phyloP scores from a whole-genome alignment of 2,329 filamentous ascomycete genomes.

The Ophiosphaerella herpotricha region DNA sequence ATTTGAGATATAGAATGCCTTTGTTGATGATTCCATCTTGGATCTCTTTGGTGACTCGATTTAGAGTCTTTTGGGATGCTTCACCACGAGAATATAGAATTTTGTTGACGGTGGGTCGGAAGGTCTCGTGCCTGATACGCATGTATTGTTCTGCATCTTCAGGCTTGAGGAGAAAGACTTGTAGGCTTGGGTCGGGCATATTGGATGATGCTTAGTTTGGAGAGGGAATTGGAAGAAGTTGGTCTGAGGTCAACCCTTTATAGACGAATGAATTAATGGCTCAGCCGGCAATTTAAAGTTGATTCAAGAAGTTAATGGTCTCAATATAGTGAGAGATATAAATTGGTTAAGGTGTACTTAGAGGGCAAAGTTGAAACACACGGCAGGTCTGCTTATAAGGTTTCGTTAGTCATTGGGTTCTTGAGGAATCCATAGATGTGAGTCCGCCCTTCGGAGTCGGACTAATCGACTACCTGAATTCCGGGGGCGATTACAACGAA shows the following conservation, averaged over 20 bases:
- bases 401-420: too few species aligned
- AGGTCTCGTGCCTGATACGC: slow-evolving; percentile 38
- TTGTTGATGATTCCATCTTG: slow-evolving; percentile 28
- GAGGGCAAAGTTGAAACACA: neutral
- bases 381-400: neutral
- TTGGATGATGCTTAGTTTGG: neutral
- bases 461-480: too few species aligned
- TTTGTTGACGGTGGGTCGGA: slow-evolving; percentile 38
- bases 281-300: too few species aligned
- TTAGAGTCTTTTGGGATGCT: slow-evolving; percentile 31
- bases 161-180: slow-evolving; percentile 31
- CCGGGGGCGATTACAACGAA: too few species aligned
- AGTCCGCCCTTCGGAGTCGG: too few species aligned
- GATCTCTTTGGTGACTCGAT: slow-evolving; percentile 25
- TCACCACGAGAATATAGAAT: slow-evolving; percentile 38
- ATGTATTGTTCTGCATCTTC: slow-evolving; percentile 37
- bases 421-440: too few species aligned
- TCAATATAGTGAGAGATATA: too few species aligned
- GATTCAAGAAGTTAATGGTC: too few species aligned
- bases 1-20: slow-evolving; percentile 35
- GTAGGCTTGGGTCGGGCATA: slow-evolving; percentile 29
- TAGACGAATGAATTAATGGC: too few species aligned
- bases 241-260: too few species aligned
- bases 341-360: too few species aligned
- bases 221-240: too few species aligned